Evolutionary conservation across 805 yeast genomes (phyloP).

Genomic region (Candida insectorum): DNA sequence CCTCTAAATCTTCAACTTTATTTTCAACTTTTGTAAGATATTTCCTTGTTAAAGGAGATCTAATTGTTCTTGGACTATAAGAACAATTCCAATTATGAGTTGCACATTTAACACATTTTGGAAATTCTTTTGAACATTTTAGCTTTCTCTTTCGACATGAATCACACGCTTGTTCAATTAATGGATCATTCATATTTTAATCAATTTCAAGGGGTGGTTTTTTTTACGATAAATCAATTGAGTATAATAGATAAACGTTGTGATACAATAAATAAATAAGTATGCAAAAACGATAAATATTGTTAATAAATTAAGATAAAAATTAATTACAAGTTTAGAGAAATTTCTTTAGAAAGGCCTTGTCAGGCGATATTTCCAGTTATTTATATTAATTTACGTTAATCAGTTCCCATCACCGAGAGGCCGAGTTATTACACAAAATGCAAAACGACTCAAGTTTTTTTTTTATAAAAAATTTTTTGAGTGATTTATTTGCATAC

Average conservation of each 20-base stretch:
- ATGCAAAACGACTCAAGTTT: conserved; percentile 1
- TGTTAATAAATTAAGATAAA: too few species aligned
- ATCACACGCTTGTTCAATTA: conserved; percentile 68
- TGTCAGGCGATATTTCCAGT: too few species aligned
- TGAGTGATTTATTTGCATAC: too few species aligned
- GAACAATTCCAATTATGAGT: conserved; percentile 71
- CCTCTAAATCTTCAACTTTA: conserved; percentile 27
- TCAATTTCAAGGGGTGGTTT: too few species aligned
- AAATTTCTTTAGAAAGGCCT: too few species aligned
- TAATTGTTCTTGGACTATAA: conserved; percentile 72
- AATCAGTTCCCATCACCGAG: conserved; percentile 7
- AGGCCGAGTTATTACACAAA: conserved; percentile 6
- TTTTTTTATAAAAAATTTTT: conserved; percentile 2
- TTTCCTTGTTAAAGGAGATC: conserved; percentile 81
- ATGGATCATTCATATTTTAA: conserved; percentile 6
- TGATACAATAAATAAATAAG: background rate
- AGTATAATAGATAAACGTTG: conserved; percentile 1
- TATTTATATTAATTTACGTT: background rate
- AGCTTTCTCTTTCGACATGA: conserved; percentile 78
- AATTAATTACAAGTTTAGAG: too few species aligned
- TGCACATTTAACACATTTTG: conserved; percentile 72
- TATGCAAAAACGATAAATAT: too few species aligned
- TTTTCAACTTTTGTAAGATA: conserved; percentile 75
- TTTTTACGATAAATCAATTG: background rate
- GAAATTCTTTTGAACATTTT: conserved; percentile 75